Conservation (phyloP, 306 rosid genomes). For the Lathyrus oleraceus region DNA sequence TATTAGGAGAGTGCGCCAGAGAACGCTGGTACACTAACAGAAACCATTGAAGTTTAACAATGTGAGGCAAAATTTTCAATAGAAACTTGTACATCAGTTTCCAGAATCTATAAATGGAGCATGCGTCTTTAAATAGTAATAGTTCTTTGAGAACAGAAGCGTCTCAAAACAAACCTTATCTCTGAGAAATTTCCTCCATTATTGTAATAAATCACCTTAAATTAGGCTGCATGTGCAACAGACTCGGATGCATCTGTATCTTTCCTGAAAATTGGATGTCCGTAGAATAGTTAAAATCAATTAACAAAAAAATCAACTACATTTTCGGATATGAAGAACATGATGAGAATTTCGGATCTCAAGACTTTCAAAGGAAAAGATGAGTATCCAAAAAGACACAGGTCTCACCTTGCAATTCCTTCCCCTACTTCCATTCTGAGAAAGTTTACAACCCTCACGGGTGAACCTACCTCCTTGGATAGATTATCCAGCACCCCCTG, state of each 20-base stretch:
- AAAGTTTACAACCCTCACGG: constrained; percentile 78
- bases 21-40: constrained; percentile 1
- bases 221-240: constrained; percentile 67
- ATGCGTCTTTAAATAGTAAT: not conserved
- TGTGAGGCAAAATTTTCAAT: constrained; percentile 30
- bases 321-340: not conserved
- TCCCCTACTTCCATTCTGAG: constrained; percentile 92
- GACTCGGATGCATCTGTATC: constrained; percentile 68
- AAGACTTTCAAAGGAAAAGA: not conserved
- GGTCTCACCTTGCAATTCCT: constrained; percentile 76
- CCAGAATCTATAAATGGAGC: constrained; percentile 4
- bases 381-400: constrained; percentile 1
- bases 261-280: constrained; percentile 53
- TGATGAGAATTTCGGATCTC: constrained; percentile 7
- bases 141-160: constrained; percentile 10
- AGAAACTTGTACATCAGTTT: constrained; percentile 32
- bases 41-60: constrained; percentile 4
- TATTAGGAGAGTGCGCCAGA: not conserved
- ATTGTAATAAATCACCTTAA: constrained; percentile 27
- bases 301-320: constrained; percentile 20
- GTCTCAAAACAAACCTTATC: constrained; percentile 25
- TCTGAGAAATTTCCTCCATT: constrained; percentile 28
- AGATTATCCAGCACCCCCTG: constrained; percentile 71
- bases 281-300: constrained; percentile 19
- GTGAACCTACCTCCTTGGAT: constrained; percentile 80